Conservation (phyloP, 257 asterid species). For the Galeopsis tetrahit region DNA sequence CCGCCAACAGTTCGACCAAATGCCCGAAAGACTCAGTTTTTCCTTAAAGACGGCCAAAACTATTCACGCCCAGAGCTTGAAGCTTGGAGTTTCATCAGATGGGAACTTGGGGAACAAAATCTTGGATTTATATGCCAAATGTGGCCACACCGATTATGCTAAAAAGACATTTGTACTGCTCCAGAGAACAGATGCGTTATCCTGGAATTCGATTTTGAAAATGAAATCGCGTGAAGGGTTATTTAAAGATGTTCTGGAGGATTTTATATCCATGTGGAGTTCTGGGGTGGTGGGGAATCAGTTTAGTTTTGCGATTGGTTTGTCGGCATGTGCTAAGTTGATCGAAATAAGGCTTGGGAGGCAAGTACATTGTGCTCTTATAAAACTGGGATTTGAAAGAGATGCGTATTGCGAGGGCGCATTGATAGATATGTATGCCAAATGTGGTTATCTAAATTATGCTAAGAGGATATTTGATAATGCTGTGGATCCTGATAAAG, state of each 20-base stretch:
- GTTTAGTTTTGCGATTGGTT: constrained; percentile 71
- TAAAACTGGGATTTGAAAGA: constrained; percentile 56
- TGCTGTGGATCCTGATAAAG: constrained; percentile 54
- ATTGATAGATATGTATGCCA: constrained; percentile 84
- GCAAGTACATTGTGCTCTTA: constrained; percentile 61
- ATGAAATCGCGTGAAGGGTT: constrained; percentile 68
- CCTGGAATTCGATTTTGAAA: constrained; percentile 84
- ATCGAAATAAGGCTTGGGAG: constrained; percentile 52
- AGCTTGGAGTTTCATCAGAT: constrained; percentile 13
- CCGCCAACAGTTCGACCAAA: constrained; percentile 66
- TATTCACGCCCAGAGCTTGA: constrained; percentile 44
- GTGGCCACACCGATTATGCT: constrained; percentile 65
- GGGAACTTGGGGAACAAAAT: constrained; percentile 61
- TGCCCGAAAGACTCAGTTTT: constrained; percentile 49
- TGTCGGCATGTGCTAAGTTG: constrained; percentile 77
- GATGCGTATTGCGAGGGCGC: constrained; percentile 75
- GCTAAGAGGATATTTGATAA: constrained; percentile 73
- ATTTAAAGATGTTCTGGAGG: constrained; percentile 46
- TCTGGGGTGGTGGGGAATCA: constrained; percentile 66
- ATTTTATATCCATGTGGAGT: constrained; percentile 59
- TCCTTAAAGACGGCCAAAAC: constrained; percentile 50
- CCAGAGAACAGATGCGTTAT: constrained; percentile 52
- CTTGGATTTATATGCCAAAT: constrained; percentile 86
- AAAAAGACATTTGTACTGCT: constrained; percentile 56
- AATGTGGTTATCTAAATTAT: constrained; percentile 57